phyloP scores from a whole-genome alignment of 2,329 filamentous ascomycete genomes.

The Emmonsiellopsis sp. region DNA sequence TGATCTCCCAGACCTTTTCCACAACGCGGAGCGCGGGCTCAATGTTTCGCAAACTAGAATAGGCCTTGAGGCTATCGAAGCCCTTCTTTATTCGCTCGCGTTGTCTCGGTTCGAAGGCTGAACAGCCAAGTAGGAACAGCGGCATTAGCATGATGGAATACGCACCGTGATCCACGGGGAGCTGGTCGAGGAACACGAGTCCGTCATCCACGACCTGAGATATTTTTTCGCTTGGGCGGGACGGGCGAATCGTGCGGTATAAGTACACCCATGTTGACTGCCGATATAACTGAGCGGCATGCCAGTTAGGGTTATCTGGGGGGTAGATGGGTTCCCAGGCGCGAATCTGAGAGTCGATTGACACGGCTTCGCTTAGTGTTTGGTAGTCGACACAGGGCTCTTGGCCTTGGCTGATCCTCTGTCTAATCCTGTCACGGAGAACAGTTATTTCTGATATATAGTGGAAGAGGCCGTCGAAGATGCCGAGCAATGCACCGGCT shows the following conservation, averaged over 20 bases:
- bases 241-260: conserved; percentile 52
- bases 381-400: conserved; percentile 66
- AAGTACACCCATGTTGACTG: conserved; percentile 57
- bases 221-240: conserved; percentile 47
- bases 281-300: conserved; percentile 50
- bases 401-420: conserved; percentile 51
- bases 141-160: conserved; percentile 54
- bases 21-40: conserved; percentile 48
- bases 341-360: conserved; percentile 65
- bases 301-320: conserved; percentile 45
- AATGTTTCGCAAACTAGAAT: conserved; percentile 51
- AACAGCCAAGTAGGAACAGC: conserved; percentile 53
- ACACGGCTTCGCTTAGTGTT: conserved; percentile 61
- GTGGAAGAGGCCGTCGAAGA: conserved; percentile 72
- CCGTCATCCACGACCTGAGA: conserved; percentile 50
- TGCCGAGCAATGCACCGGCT: conserved; percentile 60
- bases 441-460: conserved; percentile 71
- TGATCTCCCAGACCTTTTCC: conserved; percentile 49
- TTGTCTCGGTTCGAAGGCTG: conserved; percentile 48
- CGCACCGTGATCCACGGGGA: conserved; percentile 47
- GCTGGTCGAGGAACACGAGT: conserved; percentile 45
- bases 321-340: conserved; percentile 60
- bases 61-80: conserved; percentile 47
- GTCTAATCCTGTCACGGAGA: conserved; percentile 64
- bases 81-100: conserved; percentile 46